A percentile compares a stretch with the other conserved stretches of the same genome.
Conservation (phyloP, 148 eudicot genomes). For the Arctostaphylos glauca region DNA sequence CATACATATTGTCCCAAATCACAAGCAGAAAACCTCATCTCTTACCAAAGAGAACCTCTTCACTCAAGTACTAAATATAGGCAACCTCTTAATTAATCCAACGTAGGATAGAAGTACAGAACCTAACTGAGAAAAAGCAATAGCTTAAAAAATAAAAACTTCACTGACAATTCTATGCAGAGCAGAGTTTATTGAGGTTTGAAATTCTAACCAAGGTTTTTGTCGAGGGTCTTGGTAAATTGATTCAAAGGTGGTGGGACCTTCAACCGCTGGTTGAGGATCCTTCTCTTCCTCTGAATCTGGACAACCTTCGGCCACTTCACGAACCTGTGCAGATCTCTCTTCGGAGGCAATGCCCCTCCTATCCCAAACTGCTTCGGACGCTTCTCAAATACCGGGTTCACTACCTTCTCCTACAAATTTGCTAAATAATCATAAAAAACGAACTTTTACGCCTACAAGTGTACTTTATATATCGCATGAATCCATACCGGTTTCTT, state of each 20-base stretch:
- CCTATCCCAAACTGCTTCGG: conserved; percentile 54
- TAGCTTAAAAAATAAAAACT: not conserved
- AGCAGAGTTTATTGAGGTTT: not conserved
- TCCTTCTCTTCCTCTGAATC: conserved; percentile 56
- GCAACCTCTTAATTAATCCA: not conserved
- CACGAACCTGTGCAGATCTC: conserved; percentile 48
- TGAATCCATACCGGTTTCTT: conserved; percentile 37
- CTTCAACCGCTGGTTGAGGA: conserved; percentile 52
- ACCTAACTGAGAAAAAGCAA: not conserved
- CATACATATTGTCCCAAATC: not conserved
- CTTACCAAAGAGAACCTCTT: not conserved
- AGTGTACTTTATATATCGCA: not conserved
- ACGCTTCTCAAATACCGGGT: conserved; percentile 48
- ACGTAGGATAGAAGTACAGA: not conserved
- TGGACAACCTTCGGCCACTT: conserved; percentile 52
- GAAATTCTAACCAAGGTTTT: conserved; percentile 38
- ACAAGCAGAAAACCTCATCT: not conserved
- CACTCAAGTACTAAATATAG: not conserved
- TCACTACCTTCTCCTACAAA: conserved; percentile 40
- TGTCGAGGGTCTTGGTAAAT: conserved; percentile 54
- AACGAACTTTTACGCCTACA: not conserved
- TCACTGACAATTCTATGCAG: not conserved
- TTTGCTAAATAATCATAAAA: not conserved
- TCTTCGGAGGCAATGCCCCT: conserved; percentile 56
- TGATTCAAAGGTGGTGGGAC: conserved; percentile 53